Evolutionary conservation across 306 rosid genomes (phyloP), one percentile per base, ranked within the genome.

Genomic region (Pterocarpus macrocarpus): DNA sequence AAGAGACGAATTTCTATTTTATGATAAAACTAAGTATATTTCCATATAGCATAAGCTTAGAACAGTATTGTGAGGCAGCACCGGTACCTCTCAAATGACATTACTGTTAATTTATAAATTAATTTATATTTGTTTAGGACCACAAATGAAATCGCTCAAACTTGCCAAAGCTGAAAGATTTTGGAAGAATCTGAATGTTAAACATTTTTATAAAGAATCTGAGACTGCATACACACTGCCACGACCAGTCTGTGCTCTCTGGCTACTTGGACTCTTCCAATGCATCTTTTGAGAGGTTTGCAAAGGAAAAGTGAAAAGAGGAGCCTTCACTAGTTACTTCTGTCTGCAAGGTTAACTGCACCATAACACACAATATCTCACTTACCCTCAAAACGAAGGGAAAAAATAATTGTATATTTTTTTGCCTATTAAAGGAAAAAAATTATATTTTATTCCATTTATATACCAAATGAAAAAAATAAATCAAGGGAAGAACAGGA

Each of bases 201-300:
- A 22, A 22, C 28, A 22, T 22, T 22, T 22, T 22, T 22, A 22
- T 73, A 63, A 64, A 71, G 85, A 80, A 67, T 80, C 79, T 83
- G 55, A 72, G 67, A 77, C 76, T 71, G 78, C 49, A 81, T 22
- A 65, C 41, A 58, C 50, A 10, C 81, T 77, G 83, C 16, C 64
- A 77, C 43, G 57, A 73, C 15, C 87, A 84, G 86, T 62, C 87
- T 84, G 59, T 67, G 79, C 45, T 38, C 55, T 49, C 70, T 81
- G 81, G 11, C 79, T 52, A 67, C 67, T 76, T 79, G 83, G 79
- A 83, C 83, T 73, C 77, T 81, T 76, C 85, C 83, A 30, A 68
- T 86, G 83, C 85, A 86, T 86, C 85, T 80, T 80, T 80, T 80
- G 52, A 77, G 62, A 81, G 69, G 34, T 85, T 70, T 47, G 15